Base-by-base conservation (phyloP, 1,284 basidiomycete genomes). In the Puccinia novopanici region DNA sequence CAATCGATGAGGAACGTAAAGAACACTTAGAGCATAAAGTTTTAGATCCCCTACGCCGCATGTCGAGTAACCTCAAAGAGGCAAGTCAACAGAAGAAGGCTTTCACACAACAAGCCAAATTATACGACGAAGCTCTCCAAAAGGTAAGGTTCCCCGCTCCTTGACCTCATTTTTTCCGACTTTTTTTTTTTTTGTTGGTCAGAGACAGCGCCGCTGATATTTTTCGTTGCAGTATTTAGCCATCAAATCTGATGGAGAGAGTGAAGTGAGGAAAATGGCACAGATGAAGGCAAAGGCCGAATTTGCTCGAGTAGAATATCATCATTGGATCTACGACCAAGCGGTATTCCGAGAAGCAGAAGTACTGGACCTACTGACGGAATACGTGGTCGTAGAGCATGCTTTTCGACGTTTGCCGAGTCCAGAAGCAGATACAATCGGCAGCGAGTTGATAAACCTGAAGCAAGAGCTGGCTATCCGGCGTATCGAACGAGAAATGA, bases 41-140 rank as follows among this genome's bases (percentile, higher is more conserved):
- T 34, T 34, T 77, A 37, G 30, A 67, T 13, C 84, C 84, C 17
- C 81, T 84, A 4, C 50, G 54, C 22, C 71, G 81, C 34, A 76
- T 83, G 30, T 75, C 74, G 50, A 83, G 84, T 15, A 80, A 82
- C 40, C 84, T 84, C 71, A 82, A 83, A 8, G 76, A 71, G 1
- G 81, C 80, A 15, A 81, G 80, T 48, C 83, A 84, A 19, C 63
- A 81, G 13, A 81, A 82, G 70, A 84, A 84, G 72, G 27, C 50
- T 0, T 84, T 84, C 34, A 83, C 84, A 8, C 75, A 72, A 24
- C 82, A 84, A 73, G 83, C 82, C 61, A 84, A 84, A 73, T 9
- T 80, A 0, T 85, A 84, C 71, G 84, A 85, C 63, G 75, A 76
- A 52, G 48, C 68, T 4, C 68, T 71, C 24, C 68, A 71, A 19